A percentile compares a stretch with the other conserved stretches of the same genome.
phyloP scores from a whole-genome alignment of 768 basidiomycete genomes.

The Russula dissimulans region DNA sequence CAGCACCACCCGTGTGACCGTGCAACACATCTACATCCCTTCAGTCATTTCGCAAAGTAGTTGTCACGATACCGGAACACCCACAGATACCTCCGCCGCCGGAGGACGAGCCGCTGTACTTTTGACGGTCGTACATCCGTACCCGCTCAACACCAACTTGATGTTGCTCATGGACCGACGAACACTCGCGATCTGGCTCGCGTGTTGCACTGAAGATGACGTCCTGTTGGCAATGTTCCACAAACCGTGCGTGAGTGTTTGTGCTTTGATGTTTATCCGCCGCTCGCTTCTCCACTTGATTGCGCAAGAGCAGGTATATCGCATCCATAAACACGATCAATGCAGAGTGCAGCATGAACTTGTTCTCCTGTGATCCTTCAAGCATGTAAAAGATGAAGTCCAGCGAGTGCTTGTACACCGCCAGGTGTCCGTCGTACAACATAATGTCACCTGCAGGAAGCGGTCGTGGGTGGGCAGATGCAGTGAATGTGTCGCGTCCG shows the following conservation, averaged over 20 bases:
- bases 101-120: slow-evolving; percentile 37
- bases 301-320: slow-evolving; percentile 73
- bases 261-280: too few relatives aligned
- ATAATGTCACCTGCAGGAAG: too few relatives aligned
- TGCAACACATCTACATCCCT: too few relatives aligned
- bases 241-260: too few relatives aligned
- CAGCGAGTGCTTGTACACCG: slow-evolving; percentile 87
- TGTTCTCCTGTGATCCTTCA: slow-evolving; percentile 82
- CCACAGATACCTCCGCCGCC: slow-evolving; percentile 33
- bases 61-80: too few relatives aligned
- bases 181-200: slow-evolving; percentile 36
- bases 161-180: slow-evolving; percentile 29
- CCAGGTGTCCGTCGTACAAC: slow-evolving; percentile 81
- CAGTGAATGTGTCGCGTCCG: too few relatives aligned
- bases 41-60: too few relatives aligned
- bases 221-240: slow-evolving; percentile 34
- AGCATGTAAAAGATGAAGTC: slow-evolving; percentile 93
- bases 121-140: slow-evolving; percentile 38
- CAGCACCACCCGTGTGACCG: too few relatives aligned
- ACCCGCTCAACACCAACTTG: slow-evolving; percentile 36
- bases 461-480: too few relatives aligned
- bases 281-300: slow-evolving; percentile 90
- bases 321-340: slow-evolving; percentile 83
- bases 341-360: slow-evolving; percentile 85
- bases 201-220: slow-evolving; percentile 30